Base-by-base conservation (phyloP, 805 yeast genomes). In the Candida broadrunensis region DNA sequence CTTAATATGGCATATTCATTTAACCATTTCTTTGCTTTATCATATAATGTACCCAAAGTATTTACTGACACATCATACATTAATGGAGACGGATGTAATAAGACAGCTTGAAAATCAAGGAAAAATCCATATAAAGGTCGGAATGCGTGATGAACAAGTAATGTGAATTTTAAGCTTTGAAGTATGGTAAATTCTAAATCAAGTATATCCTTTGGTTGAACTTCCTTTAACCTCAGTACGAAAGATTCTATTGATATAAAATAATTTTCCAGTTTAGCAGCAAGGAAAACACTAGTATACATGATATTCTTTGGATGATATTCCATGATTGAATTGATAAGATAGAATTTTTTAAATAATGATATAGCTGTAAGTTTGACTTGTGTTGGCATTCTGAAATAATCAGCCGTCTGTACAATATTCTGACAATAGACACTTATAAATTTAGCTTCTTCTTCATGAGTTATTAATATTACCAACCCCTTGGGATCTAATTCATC, bases 51-150 rank as follows among this genome's bases (percentile, higher is more conserved):
- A 1, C 93, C 91, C 44, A 88, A 63, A 36, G 79, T 74, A 35
- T 76, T 77, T 16, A 68, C 55, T 5, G 55, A 53, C 23, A 75
- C 65, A 43, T 79, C 80, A 14, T 77, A 72, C 73, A 49, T 62
- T 49, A 42, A 46, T n/a, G 68, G 65, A 8, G 51, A 60, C 1
- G 80, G 52, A 78, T 63, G 39, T 68, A 73, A 40, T 62, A 70
- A 52, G 5, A 65, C 66, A 23, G 64, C 73, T 59, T 93, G 99
- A 48, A 90, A 77, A 61, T 93, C 99, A 35, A 91, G 75, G 61
- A 85, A 91, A 58, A 91, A 90, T 17, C 99, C 99, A 60, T 90
- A 93, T n/a, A 93, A 63, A 0, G 98, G 88, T 46, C 84, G 73
- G 61, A 78, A 83, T 2, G 97, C 95, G 63, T 88, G 97, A 59